Evolutionary conservation across 78 protist genomes (phyloP).

Genomic region (Cavenderia fasciculata): DNA sequence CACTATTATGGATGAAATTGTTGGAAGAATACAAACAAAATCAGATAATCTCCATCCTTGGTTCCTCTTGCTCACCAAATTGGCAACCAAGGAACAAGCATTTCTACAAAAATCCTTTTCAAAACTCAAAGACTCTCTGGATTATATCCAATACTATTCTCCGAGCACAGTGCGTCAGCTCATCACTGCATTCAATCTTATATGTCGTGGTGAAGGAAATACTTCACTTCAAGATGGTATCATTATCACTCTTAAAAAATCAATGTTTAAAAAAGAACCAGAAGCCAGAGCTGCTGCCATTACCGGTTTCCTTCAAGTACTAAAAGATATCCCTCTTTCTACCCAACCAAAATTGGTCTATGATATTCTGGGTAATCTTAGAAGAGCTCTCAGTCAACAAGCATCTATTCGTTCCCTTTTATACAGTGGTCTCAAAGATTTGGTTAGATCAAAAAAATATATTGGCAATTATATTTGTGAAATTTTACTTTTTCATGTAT

Average conservation of each 20-base stretch:
- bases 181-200: neutral
- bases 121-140: constrained; percentile 43
- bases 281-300: constrained; percentile 36
- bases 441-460: neutral
- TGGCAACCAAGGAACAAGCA: neutral
- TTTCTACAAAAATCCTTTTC: neutral
- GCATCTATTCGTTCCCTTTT: constrained; percentile 2
- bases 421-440: constrained; percentile 31
- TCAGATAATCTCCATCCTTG: constrained; percentile 16
- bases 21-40: constrained; percentile 23
- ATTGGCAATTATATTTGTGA: constrained; percentile 7
- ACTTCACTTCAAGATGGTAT: constrained; percentile 14
- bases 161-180: constrained; percentile 38
- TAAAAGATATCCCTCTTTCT: neutral
- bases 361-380: constrained; percentile 38
- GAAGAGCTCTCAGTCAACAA: constrained; percentile 52
- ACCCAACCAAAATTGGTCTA: neutral
- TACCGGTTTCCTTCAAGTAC: constrained; percentile 36
- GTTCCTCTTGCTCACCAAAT: neutral
- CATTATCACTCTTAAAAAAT: constrained; percentile 31
- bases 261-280: constrained; percentile 55
- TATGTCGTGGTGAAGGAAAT: no score
- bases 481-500: neutral
- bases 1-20: constrained; percentile 45
- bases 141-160: constrained; percentile 27